Percentiles rank a stretch among this genome's conserved stretches.
These are phyloP conservation scores for Hyphodiscus sp. DNA, from an alignment of 2,329 filamentous ascomycete species.

Conservation along the genomic window DNA sequence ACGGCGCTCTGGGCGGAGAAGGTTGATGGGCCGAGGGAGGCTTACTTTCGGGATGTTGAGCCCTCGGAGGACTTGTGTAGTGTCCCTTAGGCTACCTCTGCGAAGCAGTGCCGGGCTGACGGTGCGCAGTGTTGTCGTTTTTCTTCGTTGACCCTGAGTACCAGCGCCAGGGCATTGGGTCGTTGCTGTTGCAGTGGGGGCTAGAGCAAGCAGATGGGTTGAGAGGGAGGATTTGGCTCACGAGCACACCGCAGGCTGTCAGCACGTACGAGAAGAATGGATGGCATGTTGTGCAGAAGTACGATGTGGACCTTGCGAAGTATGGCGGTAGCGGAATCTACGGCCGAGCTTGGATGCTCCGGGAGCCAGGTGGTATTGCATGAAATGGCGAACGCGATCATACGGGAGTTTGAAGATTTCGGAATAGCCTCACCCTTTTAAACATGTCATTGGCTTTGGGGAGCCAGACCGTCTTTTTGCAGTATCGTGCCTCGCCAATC, in stretches of 20 bases:
- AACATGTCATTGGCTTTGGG: too few species aligned
- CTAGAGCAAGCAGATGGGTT: constrained; percentile 8
- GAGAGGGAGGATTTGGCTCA: constrained; percentile 11
- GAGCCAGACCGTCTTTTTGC: too few species aligned
- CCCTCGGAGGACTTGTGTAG: constrained; percentile 16
- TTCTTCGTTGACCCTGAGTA: constrained; percentile 17
- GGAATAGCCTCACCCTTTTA: too few species aligned
- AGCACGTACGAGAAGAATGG: constrained; percentile 21
- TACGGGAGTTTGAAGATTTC: too few species aligned
- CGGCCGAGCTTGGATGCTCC: constrained; percentile 14
- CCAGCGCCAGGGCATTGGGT: constrained; percentile 15
- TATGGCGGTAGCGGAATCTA: constrained; percentile 15
- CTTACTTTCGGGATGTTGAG: constrained; percentile 14
- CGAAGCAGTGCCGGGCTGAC: background rate
- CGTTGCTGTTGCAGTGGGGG: constrained; percentile 13
- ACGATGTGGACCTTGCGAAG: constrained; percentile 10
- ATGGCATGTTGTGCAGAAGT: constrained; percentile 25
- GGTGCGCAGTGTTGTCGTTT: constrained; percentile 8
- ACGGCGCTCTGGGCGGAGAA: constrained; percentile 16
- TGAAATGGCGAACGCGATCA: background rate
- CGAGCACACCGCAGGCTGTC: constrained; percentile 16
- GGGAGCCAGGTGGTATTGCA: background rate
- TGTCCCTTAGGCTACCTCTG: background rate
- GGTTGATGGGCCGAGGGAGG: constrained; percentile 9
- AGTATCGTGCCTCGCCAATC: too few species aligned